These are phyloP conservation scores for Lupinus albus DNA, from an alignment of 306 rosid species.

Conservation along the genomic window DNA sequence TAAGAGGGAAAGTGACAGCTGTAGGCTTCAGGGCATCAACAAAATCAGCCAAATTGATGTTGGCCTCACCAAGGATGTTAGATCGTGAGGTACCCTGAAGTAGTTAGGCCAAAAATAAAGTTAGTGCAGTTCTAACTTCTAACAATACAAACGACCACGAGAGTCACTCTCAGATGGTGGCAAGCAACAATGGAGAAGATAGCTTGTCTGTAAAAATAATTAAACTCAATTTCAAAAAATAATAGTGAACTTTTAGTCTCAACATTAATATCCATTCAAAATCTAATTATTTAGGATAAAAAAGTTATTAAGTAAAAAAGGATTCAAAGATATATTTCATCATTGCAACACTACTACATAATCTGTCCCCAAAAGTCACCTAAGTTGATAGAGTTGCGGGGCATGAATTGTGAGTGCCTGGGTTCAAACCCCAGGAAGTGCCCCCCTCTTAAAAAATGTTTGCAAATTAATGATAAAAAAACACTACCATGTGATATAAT, in stretches of 20 bases:
- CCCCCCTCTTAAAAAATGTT: no score
- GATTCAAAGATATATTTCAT: conserved; percentile 22
- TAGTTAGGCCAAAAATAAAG: conserved; percentile 45
- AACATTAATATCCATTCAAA: conserved; percentile 22
- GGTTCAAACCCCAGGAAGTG: no score
- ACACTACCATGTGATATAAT: conserved; percentile 6
- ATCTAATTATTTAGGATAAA: conserved; percentile 25
- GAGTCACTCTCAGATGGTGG: conserved; percentile 16
- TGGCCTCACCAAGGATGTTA: conserved; percentile 91
- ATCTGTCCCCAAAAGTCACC: no score
- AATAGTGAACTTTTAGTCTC: conserved; percentile 17
- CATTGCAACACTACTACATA: neutral
- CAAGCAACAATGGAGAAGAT: conserved; percentile 30
- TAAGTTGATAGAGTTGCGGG: no score
- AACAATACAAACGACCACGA: conserved; percentile 31
- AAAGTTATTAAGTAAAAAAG: neutral
- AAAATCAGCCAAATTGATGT: conserved; percentile 85
- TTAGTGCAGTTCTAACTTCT: conserved; percentile 43
- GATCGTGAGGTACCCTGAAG: conserved; percentile 92
- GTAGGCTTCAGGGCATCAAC: conserved; percentile 92
- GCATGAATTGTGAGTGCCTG: no score
- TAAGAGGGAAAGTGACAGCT: conserved; percentile 67
- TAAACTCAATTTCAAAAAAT: conserved; percentile 34
- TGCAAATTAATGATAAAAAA: no score
- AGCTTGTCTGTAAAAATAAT: conserved; percentile 6